Conservation (phyloP, 768 basidiomycete genomes). For the Leccinum imitatum region DNA sequence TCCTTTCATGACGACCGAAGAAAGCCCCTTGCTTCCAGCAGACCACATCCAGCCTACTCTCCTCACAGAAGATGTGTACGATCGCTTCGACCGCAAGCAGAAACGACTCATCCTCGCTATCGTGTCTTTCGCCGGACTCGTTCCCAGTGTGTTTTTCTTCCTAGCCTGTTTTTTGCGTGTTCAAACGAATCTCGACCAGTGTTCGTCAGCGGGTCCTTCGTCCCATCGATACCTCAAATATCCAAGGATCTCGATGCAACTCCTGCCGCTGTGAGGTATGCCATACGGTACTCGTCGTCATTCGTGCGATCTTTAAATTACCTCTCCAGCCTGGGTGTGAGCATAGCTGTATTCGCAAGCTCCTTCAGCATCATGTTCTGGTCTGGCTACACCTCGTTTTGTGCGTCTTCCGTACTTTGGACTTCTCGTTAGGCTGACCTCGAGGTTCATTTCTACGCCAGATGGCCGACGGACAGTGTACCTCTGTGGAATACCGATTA, state of each 20-base stretch:
- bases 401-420: slow-evolving; percentile 7
- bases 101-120: slow-evolving; percentile 58
- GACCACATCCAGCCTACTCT: slow-evolving; percentile 3
- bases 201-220: slow-evolving; percentile 66
- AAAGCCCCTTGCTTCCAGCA: slow-evolving; percentile 25
- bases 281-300: neutral
- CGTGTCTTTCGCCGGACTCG: slow-evolving; percentile 58
- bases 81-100: slow-evolving; percentile 50
- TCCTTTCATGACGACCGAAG: slow-evolving; percentile 27
- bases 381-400: slow-evolving; percentile 52
- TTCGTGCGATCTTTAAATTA: neutral
- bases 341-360: slow-evolving; percentile 46
- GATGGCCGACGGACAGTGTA: slow-evolving; percentile 68
- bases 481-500: slow-evolving; percentile 56
- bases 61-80: slow-evolving; percentile 43
- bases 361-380: slow-evolving; percentile 48
- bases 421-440: neutral
- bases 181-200: slow-evolving; percentile 39
- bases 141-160: slow-evolving; percentile 50
- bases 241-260: slow-evolving; percentile 62
- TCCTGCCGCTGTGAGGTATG: slow-evolving; percentile 54
- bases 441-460: slow-evolving; percentile 22
- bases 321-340: slow-evolving; percentile 44
- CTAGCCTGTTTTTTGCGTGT: neutral
- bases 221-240: slow-evolving; percentile 74